A percentile compares a stretch with the other conserved stretches of the same genome.
These are phyloP conservation scores for Xerocomellus amylosporus DNA, from an alignment of 768 basidiomycete genomes.

Conservation along the genomic window DNA sequence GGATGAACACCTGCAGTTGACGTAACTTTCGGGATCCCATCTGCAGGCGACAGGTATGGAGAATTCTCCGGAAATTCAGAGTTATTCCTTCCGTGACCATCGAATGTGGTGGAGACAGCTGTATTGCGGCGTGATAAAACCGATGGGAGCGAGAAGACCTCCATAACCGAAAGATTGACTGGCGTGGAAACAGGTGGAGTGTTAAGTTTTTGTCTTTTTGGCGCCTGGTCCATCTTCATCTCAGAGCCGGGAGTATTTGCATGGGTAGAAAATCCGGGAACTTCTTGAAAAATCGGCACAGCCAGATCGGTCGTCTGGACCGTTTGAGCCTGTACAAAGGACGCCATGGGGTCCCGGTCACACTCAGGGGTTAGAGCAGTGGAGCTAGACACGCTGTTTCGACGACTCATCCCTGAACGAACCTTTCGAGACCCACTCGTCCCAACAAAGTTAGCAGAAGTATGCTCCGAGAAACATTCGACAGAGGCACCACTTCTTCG, in stretches of 20 bases:
- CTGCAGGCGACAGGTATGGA: neutral
- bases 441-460: neutral
- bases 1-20: neutral
- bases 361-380: conserved; percentile 4
- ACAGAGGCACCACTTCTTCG: neutral
- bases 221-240: neutral
- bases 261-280: neutral
- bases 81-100: conserved; percentile 8
- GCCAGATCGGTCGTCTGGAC: conserved; percentile 3
- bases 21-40: neutral
- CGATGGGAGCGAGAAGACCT: neutral
- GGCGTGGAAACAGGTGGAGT: neutral
- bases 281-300: neutral
- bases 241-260: neutral
- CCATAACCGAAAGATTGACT: neutral
- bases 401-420: neutral
- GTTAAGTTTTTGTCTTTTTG: neutral
- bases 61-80: neutral
- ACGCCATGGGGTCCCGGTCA: neutral
- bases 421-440: neutral
- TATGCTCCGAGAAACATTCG: neutral
- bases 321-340: neutral
- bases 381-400: conserved; percentile 10
- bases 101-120: conserved; percentile 4
- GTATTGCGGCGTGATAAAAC: neutral